Evolutionary conservation across 2,329 filamentous ascomycete genomes (phyloP), one percentile per base, ranked within the genome.

Genomic region (Stachybotrys elegans): DNA sequence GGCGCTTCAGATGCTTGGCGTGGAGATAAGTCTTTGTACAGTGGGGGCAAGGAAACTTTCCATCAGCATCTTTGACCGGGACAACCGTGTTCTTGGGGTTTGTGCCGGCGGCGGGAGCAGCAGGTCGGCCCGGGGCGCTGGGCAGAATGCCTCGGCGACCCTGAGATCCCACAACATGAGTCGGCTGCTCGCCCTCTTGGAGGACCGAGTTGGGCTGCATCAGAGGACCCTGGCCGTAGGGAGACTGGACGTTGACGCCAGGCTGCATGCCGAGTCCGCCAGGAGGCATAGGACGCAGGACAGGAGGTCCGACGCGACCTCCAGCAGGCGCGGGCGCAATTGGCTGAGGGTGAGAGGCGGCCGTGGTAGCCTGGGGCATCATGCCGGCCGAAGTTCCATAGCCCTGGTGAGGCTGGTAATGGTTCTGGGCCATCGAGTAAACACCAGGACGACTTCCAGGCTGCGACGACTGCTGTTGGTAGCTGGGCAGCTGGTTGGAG

Each of bases 21-120:
- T 97, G 93, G 46, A 97, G 76, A 63, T 98, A 98, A 6, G 91
- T 96, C 76, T 97, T 97, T 58, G 89, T 95, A 72, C 93, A 98
- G 67, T 97, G 91, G 58, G 90, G 90, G 70, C 93, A 98, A 48
- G 93, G 92, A 62, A 94, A 98, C 73, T 97, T 97, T 61, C 93
- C 93, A 64, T 97, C 92, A 8, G 90, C 89, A 66, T 97, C 92
- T 73, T 97, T 96, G 56, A 88, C 86, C 14, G 91, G 90, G 51
- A 95, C 93, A 50, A 88, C 81, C 48, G 87, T 84, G 58, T 78
- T 88, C 76, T 95, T 94, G 9, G 79, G 76, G 35, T 79, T 77
- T 52, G 81, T 83, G 35, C 88, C 84, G 17, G 80, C 77, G 19
- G 84, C 73, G 23, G 87, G 82, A 21, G 89, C 88, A 43, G 88